Evolutionary conservation across 2,329 filamentous ascomycete species (phyloP).

Genomic region (Cadophora malorum): DNA sequence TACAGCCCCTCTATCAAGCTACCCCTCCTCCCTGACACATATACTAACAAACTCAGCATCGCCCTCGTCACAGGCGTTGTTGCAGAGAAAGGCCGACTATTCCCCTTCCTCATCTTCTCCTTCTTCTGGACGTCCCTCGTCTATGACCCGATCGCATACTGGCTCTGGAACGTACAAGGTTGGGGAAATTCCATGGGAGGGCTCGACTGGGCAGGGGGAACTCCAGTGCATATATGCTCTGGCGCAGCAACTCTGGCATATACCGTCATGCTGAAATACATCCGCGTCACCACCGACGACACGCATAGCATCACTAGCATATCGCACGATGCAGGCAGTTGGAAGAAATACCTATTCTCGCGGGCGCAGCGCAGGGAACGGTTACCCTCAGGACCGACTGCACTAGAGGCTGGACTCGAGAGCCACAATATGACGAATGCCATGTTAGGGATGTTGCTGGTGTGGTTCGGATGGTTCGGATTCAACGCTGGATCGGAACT

Average conservation of each 20-base stretch:
- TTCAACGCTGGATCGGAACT: conserved; percentile 88
- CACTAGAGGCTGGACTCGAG: conserved; percentile 58
- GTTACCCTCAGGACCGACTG: conserved; percentile 1
- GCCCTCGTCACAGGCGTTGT: conserved; percentile 83
- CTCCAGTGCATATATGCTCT: conserved; percentile 84
- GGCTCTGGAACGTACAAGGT: conserved; percentile 85
- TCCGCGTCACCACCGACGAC: conserved; percentile 54
- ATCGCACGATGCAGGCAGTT: conserved; percentile 7
- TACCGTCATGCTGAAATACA: conserved; percentile 76
- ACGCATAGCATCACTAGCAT: conserved; percentile 64
- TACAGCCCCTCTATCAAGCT: not conserved
- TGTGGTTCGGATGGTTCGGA: conserved; percentile 93
- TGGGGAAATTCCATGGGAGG: conserved; percentile 58
- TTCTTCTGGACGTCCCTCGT: conserved; percentile 87
- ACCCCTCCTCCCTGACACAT: not conserved
- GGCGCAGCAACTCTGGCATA: conserved; percentile 85
- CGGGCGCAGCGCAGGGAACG: conserved; percentile 4
- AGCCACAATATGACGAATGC: conserved; percentile 91
- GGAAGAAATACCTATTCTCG: conserved; percentile 19
- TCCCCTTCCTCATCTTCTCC: conserved; percentile 87
- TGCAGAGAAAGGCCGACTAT: conserved; percentile 83
- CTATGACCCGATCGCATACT: conserved; percentile 90
- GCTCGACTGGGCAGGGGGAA: conserved; percentile 34
- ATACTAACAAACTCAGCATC: conserved; percentile 50
- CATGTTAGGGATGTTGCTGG: conserved; percentile 86